Conservation (phyloP, 2,329 filamentous ascomycete species). For the Sclerotinia glacialis region DNA sequence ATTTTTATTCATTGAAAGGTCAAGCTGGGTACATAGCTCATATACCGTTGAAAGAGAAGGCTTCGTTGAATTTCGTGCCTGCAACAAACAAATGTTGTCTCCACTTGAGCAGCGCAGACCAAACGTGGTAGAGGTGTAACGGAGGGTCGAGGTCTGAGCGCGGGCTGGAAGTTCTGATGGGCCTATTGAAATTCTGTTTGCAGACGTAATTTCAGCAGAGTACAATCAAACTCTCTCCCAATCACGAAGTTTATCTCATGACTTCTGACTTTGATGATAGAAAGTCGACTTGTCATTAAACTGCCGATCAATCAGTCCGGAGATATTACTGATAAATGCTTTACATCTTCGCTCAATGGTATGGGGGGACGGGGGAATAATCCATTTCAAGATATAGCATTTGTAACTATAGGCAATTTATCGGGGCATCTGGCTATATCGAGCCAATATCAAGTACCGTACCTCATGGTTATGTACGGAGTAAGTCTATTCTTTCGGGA, state of each 20-base stretch:
- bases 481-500: neutral
- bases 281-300: neutral
- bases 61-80: constrained; percentile 6
- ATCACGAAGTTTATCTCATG: neutral
- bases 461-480: neutral
- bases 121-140: neutral
- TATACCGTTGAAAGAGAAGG: neutral
- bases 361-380: neutral
- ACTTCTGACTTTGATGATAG: neutral
- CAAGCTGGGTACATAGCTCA: neutral
- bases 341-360: neutral
- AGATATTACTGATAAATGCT: neutral
- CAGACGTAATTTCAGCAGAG: neutral
- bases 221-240: neutral
- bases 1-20: neutral
- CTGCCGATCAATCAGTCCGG: neutral
- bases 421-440: neutral
- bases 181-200: neutral
- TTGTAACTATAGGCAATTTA: neutral
- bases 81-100: constrained; percentile 8
- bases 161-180: neutral
- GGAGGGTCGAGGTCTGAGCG: neutral
- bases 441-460: constrained; percentile 1
- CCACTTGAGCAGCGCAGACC: constrained; percentile 2
- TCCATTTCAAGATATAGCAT: neutral